phyloP scores from a whole-genome alignment of 1,284 basidiomycete species.

The Leccinum subrobustum region DNA sequence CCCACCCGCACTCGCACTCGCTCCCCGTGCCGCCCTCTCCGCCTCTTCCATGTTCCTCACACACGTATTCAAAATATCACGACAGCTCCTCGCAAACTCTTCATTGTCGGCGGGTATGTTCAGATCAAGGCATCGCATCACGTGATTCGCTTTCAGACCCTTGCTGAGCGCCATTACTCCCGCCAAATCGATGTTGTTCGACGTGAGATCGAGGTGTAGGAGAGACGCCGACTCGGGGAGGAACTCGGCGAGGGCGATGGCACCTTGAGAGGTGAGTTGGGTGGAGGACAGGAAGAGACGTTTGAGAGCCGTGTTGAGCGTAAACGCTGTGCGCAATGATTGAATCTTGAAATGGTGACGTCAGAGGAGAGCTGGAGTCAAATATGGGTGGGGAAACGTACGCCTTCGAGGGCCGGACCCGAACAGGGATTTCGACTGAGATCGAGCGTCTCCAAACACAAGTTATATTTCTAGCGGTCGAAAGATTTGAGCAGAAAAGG shows the following conservation, averaged over 20 bases:
- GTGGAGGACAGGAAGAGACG: conserved; percentile 91
- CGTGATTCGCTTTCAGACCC: conserved; percentile 79
- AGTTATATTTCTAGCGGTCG: conserved; percentile 78
- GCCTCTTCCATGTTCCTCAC: conserved; percentile 90
- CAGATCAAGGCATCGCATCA: conserved; percentile 90
- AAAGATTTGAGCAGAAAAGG: background rate
- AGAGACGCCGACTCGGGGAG: conserved; percentile 86
- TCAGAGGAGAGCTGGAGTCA: background rate
- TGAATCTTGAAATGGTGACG: conserved; percentile 58
- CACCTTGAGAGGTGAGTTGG: conserved; percentile 78
- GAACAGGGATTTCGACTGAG: conserved; percentile 92
- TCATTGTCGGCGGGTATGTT: conserved; percentile 90
- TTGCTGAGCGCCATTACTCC: conserved; percentile 91
- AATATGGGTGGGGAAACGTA: conserved; percentile 38
- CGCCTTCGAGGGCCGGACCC: conserved; percentile 84
- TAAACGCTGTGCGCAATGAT: conserved; percentile 88
- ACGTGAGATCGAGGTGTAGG: conserved; percentile 85
- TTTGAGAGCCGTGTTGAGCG: conserved; percentile 89
- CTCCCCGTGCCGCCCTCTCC: conserved; percentile 39
- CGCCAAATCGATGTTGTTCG: conserved; percentile 82
- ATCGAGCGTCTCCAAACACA: conserved; percentile 91
- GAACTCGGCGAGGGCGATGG: conserved; percentile 95
- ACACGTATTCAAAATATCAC: conserved; percentile 80
- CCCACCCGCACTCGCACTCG: conserved; percentile 3
- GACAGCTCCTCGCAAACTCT: conserved; percentile 81